Evolutionary conservation across 2,329 filamentous ascomycete species (phyloP), one percentile per base, ranked within the genome.

Genomic region (Aureobasidium sp.): DNA sequence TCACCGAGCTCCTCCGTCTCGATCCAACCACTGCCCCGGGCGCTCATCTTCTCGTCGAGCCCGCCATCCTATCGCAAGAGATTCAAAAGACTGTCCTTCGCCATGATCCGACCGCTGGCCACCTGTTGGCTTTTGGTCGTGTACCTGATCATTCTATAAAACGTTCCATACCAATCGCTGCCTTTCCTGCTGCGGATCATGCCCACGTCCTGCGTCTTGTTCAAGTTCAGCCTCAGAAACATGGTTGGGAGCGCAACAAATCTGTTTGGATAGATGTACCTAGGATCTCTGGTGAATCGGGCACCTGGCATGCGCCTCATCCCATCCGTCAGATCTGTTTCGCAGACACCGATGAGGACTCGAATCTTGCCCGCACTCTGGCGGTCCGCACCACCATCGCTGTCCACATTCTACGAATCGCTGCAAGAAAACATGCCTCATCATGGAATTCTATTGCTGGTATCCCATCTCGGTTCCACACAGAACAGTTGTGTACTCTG

Each of bases 141-240:
- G 66, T 76, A 80, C 64, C 82, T 76, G 64, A 80, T 10, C 66
- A 71, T 26, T 62, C 67, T 2, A 67, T 64, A 42, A 64, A 70
- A 47, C 67, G 68, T 13, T 65, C 75, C 5, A 70, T 73, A 17
- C 70, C 70, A 5, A 64, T 77, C 2, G 70, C 72, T 12, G 73
- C 69, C 2, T 69, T 72, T 41, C 66, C 68, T 4, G 64, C 80
- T 2, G 87, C 87, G n/a, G 77, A 80, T 53, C 80, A 78, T 15
- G 83, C 84, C 1, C 82, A 86, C 65, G 73, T 82, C 1, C 73
- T 90, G 10, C 82, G 82, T 2, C 69, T 90, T 2, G 72, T 80
- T 5, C 75, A 77, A 7, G 70, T 87, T 4, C 75, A 77, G 3
- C 71, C 78, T 26, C 79, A 84, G 52, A 75, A 75, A 52, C 82